A percentile compares a stretch with the other conserved stretches of the same genome.
phyloP scores from a whole-genome alignment of 306 rosid genomes.

The Prinsepia uniflora region DNA sequence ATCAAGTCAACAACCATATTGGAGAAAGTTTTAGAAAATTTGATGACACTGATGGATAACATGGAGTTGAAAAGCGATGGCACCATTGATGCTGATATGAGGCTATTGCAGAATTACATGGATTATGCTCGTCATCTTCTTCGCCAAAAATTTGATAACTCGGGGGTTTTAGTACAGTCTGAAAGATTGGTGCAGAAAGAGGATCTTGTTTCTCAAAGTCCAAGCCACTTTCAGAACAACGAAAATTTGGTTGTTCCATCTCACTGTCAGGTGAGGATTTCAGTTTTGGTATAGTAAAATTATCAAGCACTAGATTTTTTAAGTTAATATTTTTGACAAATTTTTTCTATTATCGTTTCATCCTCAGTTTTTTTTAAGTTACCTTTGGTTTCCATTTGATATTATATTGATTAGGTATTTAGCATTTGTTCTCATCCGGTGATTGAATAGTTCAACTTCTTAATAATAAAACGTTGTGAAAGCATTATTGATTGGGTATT shows the following conservation, averaged over 20 bases:
- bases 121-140: conserved; percentile 42
- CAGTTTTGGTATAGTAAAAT: not conserved
- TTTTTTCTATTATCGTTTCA: not conserved
- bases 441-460: not conserved
- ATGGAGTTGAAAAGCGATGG: conserved; percentile 34
- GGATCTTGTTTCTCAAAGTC: conserved; percentile 36
- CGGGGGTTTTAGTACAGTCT: conserved; percentile 20
- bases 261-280: conserved; percentile 52
- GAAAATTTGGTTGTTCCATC: conserved; percentile 27
- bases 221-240: conserved; percentile 32
- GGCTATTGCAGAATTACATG: conserved; percentile 42
- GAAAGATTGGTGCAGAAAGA: conserved; percentile 32
- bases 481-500: not conserved
- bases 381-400: not conserved
- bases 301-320: too few species aligned
- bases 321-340: too few species aligned
- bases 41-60: conserved; percentile 41
- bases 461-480: not conserved
- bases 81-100: conserved; percentile 40
- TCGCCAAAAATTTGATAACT: conserved; percentile 32
- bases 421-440: not conserved
- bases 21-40: conserved; percentile 58
- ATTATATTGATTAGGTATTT: not conserved
- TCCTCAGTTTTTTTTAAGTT: not conserved
- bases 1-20: conserved; percentile 61